Conservation (phyloP, 2,329 filamentous ascomycete species). For the Colletotrichum noveboracense region DNA sequence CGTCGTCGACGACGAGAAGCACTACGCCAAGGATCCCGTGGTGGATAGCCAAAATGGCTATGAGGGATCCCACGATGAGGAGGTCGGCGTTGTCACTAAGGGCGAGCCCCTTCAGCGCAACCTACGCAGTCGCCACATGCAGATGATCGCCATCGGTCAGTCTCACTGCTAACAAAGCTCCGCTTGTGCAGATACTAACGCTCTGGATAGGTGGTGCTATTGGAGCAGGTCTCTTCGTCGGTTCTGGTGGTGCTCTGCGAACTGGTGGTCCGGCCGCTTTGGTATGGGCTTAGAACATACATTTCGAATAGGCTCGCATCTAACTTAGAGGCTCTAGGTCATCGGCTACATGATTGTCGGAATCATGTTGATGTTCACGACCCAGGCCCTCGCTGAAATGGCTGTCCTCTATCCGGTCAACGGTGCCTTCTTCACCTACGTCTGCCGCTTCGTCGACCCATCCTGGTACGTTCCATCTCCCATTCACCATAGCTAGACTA, state of each 20-base stretch:
- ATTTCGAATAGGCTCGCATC: background rate
- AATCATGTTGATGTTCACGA: constrained; percentile 65
- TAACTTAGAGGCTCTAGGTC: constrained; percentile 24
- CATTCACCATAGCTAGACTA: background rate
- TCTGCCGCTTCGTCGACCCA: constrained; percentile 65
- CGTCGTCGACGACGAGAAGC: constrained; percentile 13
- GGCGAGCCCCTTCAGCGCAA: constrained; percentile 32
- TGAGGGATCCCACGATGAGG: constrained; percentile 34
- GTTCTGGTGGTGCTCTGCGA: constrained; percentile 57
- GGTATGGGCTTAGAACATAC: constrained; percentile 36
- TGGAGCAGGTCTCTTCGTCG: constrained; percentile 68
- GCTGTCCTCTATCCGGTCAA: constrained; percentile 67
- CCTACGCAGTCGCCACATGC: constrained; percentile 61
- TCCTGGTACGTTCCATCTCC: constrained; percentile 45
- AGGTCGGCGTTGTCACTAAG: constrained; percentile 34
- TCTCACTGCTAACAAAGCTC: background rate
- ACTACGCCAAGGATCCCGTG: background rate
- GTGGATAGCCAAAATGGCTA: background rate
- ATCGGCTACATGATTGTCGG: constrained; percentile 62
- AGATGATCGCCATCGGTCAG: constrained; percentile 65
- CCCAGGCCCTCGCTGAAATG: constrained; percentile 66
- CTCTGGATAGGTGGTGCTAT: constrained; percentile 62
- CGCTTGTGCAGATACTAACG: constrained; percentile 24
- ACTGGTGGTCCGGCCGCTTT: constrained; percentile 52
- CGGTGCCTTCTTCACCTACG: constrained; percentile 68